phyloP scores from a whole-genome alignment of 2,329 filamentous ascomycete genomes.

The Epichloe coenophiala region DNA sequence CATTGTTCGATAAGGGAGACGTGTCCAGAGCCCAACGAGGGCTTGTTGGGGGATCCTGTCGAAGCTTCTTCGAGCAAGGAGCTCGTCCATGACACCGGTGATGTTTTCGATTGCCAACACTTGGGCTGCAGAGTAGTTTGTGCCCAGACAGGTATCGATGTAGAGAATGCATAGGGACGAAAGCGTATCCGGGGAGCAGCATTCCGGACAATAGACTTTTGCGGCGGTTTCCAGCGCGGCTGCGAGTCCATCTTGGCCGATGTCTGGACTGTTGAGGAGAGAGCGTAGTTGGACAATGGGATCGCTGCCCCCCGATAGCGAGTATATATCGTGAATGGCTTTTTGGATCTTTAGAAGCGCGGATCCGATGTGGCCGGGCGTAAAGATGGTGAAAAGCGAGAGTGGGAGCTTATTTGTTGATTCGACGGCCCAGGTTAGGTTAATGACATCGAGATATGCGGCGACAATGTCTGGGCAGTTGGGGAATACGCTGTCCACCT shows the following conservation, averaged over 20 bases:
- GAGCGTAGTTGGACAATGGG: conserved; percentile 12
- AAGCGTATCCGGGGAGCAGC: conserved; percentile 13
- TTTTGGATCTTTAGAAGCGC: conserved; percentile 28
- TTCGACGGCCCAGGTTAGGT: conserved; percentile 24
- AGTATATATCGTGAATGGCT: conserved; percentile 23
- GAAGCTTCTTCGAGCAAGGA: conserved; percentile 17
- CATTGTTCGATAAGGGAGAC: conserved; percentile 23
- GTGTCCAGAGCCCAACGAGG: conserved; percentile 28
- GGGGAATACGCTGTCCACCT: conserved; percentile 11
- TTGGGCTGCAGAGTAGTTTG: conserved; percentile 30
- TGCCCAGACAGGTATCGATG: conserved; percentile 24
- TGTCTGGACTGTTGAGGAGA: conserved; percentile 16
- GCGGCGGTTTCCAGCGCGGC: conserved; percentile 21
- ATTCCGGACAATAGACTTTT: conserved; percentile 17
- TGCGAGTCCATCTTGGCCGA: conserved; percentile 23
- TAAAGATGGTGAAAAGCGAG: conserved; percentile 10
- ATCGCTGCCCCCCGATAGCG: conserved; percentile 12
- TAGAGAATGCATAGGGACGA: conserved; percentile 29
- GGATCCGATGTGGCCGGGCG: conserved; percentile 11
- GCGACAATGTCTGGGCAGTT: conserved; percentile 29
- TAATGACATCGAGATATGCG: conserved; percentile 32
- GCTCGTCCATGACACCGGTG: conserved; percentile 28
- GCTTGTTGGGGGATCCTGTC: conserved; percentile 18
- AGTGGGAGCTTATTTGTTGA: conserved; percentile 9
- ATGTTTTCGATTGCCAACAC: conserved; percentile 34